Base-by-base conservation (phyloP, 345 rosid species). In the Combretum micranthum region DNA sequence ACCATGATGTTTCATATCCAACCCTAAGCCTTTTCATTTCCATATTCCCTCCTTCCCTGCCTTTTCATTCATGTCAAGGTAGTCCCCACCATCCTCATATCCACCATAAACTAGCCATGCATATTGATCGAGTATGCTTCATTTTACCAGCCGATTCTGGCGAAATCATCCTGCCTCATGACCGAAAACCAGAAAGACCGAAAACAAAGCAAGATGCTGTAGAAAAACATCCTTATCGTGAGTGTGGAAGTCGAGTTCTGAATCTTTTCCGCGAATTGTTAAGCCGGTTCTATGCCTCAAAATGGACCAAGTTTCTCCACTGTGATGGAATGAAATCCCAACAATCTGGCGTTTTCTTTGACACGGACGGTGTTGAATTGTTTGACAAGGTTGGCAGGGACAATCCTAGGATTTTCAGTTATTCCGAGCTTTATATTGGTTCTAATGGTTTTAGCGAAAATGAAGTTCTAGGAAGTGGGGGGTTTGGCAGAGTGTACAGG, bases 361-460 rank as follows among this genome's bases (percentile, higher is more conserved):
- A 93, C 77, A 69, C 77, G 69, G 97, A 85, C 64, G 99, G 97
- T 19, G 80, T 93, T 45, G 86, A 83, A 20, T 65, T 93, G n/a
- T 69, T 80, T 3, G 91, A 77, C 55, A 87, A 89, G 73, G 78
- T 89, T 25, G 96, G 88, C 0, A 74, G 60, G 18, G 97, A 87
- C 20, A 89, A 85, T 61, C 96, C 97, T 0, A 82, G 99, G 75
- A 85, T 85, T 66, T 93, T 89, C 47, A 83, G 99, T 44, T 93
- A 86, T 65, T 70, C 96, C 0, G 97, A 93, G 82, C 88, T 93
- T 45, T 93, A 87, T 56, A 93, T 93, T 55, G 99, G 99, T 4
- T 74, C 96, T 20, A 87, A 81, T 0, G 99, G 94, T 16, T 93
- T 93, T 22, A 72, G 75, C 53, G 79, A 80, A 21, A 81, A 79